These are phyloP conservation scores for Tolypocladium pustulatum DNA, from an alignment of 2,329 filamentous ascomycete species.

Conservation along the genomic window DNA sequence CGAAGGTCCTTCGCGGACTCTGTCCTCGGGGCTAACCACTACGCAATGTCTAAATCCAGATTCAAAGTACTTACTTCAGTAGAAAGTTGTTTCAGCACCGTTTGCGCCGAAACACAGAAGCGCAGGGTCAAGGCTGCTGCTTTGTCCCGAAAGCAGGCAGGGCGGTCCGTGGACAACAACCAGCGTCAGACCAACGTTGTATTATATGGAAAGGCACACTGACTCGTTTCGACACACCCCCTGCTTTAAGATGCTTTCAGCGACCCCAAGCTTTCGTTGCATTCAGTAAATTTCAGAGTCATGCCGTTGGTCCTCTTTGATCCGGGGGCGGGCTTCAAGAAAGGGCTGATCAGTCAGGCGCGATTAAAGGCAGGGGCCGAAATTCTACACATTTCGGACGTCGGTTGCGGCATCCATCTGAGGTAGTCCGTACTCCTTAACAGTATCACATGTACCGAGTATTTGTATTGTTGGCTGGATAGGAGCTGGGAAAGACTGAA, in stretches of 20 bases:
- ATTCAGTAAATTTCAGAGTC: background rate
- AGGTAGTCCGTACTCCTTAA: background rate
- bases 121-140: background rate
- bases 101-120: background rate
- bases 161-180: background rate
- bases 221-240: background rate
- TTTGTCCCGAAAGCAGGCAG: background rate
- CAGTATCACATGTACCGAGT: background rate
- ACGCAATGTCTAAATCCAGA: too few species aligned
- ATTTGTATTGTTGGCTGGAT: too few species aligned
- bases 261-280: background rate
- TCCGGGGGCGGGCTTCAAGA: too few species aligned
- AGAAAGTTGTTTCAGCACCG: background rate
- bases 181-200: background rate
- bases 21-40: too few species aligned
- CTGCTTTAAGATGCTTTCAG: background rate
- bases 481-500: background rate
- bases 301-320: background rate
- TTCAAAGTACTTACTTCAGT: too few species aligned
- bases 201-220: too few species aligned
- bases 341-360: background rate
- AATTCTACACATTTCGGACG: background rate
- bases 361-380: background rate
- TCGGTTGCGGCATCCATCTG: background rate
- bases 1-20: too few species aligned